Conservation (phyloP, 2,329 filamentous ascomycete genomes). For the Arthrobotrys sphaeroides region DNA sequence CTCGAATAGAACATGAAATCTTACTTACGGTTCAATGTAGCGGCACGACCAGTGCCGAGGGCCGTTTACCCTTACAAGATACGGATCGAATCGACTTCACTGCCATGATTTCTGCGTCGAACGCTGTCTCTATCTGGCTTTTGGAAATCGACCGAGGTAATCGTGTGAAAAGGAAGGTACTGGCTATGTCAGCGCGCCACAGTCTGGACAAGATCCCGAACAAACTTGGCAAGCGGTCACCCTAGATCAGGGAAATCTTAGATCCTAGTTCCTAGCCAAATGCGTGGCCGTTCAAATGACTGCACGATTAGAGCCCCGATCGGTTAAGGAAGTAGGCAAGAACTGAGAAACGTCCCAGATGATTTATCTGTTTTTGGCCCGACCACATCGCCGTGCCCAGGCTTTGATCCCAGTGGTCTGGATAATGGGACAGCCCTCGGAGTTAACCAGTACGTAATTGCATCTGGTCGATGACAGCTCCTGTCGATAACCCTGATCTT, state of each 20-base stretch:
- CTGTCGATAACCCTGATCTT: constrained; percentile 49
- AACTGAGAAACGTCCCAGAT: constrained; percentile 33
- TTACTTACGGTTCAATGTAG: constrained; percentile 13
- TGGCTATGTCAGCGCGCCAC: constrained; percentile 39
- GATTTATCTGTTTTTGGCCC: constrained; percentile 20
- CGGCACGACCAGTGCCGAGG: constrained; percentile 47
- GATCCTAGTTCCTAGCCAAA: constrained; percentile 53
- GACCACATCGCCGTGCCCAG: constrained; percentile 28
- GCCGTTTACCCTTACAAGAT: constrained; percentile 29
- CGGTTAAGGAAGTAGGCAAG: constrained; percentile 38
- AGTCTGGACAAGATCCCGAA: constrained; percentile 50
- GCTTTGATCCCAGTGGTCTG: constrained; percentile 48
- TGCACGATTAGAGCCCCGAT: constrained; percentile 40
- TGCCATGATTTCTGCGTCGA: neutral
- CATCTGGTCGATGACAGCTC: constrained; percentile 38
- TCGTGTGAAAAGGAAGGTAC: constrained; percentile 48
- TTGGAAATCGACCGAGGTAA: constrained; percentile 33
- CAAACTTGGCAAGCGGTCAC: constrained; percentile 54
- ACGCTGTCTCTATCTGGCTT: neutral
- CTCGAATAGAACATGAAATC: constrained; percentile 27
- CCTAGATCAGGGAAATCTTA: constrained; percentile 53
- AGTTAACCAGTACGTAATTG: constrained; percentile 51
- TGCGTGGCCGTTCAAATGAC: constrained; percentile 51
- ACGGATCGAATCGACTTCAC: neutral
- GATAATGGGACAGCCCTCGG: constrained; percentile 49